A percentile compares a stretch with the other conserved stretches of the same genome.
Evolutionary conservation across 2,329 filamentous ascomycete genomes (phyloP).

Genomic region (Microcera coccophila): DNA sequence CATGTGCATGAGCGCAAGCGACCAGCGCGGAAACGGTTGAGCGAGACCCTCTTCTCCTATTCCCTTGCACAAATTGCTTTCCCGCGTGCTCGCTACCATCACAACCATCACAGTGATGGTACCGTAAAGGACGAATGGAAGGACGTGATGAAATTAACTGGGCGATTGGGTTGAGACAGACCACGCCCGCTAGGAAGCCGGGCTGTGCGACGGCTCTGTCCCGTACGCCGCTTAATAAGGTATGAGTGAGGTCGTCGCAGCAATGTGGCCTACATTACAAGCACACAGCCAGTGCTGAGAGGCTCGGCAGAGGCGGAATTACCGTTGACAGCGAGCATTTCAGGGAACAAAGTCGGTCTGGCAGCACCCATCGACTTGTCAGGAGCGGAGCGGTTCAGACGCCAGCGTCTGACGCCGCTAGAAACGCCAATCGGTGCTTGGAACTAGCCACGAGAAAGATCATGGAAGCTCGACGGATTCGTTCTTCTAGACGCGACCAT

Average conservation of each 20-base stretch:
- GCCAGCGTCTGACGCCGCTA: background rate
- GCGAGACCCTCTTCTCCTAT: background rate
- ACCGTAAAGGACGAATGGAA: background rate
- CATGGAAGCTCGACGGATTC: too few relatives aligned
- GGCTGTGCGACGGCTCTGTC: background rate
- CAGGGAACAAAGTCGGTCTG: background rate
- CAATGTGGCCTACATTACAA: too few relatives aligned
- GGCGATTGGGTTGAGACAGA: background rate
- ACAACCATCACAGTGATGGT: too few relatives aligned
- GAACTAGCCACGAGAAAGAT: too few relatives aligned
- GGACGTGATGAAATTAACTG: background rate
- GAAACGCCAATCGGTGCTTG: background rate
- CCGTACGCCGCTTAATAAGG: too few relatives aligned
- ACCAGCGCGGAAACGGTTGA: background rate
- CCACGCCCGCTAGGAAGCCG: background rate
- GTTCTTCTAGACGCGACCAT: too few relatives aligned
- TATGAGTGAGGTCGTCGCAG: too few relatives aligned
- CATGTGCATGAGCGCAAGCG: slow-evolving; percentile 6
- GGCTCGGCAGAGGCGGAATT: too few relatives aligned
- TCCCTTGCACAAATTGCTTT: too few relatives aligned
- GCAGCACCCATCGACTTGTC: background rate
- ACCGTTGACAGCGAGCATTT: background rate
- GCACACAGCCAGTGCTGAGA: too few relatives aligned
- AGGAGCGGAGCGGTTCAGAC: background rate
- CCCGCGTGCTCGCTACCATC: too few relatives aligned